Conservation (phyloP, 805 yeast species). For the Wickerhamomyces silvicola region DNA sequence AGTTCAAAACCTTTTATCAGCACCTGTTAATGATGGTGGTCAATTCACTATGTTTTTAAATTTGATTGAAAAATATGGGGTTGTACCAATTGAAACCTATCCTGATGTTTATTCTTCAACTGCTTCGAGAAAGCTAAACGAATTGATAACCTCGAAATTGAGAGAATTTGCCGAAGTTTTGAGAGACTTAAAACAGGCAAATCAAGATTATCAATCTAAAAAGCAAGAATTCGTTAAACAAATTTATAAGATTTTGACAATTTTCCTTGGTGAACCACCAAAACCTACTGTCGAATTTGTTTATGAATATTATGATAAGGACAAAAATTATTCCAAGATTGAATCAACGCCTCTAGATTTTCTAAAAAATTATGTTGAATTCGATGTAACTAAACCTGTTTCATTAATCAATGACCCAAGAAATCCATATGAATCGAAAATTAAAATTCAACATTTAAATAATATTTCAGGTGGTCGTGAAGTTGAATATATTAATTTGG, state of each 20-base stretch:
- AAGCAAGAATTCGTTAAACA: slow-evolving; percentile 49
- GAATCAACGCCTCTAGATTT: slow-evolving; percentile 62
- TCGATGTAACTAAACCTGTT: slow-evolving; percentile 45
- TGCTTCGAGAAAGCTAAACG: slow-evolving; percentile 45
- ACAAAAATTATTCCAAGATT: slow-evolving; percentile 42
- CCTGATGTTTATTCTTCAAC: slow-evolving; percentile 63
- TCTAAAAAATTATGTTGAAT: slow-evolving; percentile 45
- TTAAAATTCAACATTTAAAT: slow-evolving; percentile 69
- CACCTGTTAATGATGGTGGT: slow-evolving; percentile 80
- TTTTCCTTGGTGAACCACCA: slow-evolving; percentile 77
- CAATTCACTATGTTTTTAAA: slow-evolving; percentile 82
- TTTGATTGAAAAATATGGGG: slow-evolving; percentile 71
- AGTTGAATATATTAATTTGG: slow-evolving; percentile 66
- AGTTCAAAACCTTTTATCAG: slow-evolving; percentile 55
- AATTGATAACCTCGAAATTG: slow-evolving; percentile 58
- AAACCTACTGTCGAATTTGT: slow-evolving; percentile 56
- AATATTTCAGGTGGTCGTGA: slow-evolving; percentile 66
- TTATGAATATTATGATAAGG: slow-evolving; percentile 76
- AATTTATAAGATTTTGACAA: slow-evolving; percentile 56
- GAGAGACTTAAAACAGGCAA: slow-evolving; percentile 29
- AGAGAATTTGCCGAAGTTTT: slow-evolving; percentile 73
- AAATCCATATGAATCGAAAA: slow-evolving; percentile 55
- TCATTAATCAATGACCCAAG: slow-evolving; percentile 82
- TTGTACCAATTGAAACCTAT: slow-evolving; percentile 66
- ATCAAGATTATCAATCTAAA: slow-evolving; percentile 22